These are phyloP conservation scores for Podospora conica DNA, from an alignment of 495 filamentous ascomycete species.

Conservation along the genomic window DNA sequence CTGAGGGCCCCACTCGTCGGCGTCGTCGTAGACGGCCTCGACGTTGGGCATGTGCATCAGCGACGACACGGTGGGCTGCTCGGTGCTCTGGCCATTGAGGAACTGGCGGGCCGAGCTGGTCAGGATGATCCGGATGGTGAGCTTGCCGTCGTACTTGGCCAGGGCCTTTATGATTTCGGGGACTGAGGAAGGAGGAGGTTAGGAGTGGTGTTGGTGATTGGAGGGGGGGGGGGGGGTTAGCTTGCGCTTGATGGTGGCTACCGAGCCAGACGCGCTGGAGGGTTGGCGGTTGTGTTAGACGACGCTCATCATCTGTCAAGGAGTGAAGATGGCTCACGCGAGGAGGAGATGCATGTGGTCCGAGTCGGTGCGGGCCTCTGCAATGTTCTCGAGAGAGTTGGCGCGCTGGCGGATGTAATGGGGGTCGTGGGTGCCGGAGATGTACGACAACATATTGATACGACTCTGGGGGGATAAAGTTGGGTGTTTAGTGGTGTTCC, in stretches of 20 bases:
- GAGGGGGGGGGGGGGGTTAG: too few species aligned
- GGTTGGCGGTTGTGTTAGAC: conserved; percentile 33
- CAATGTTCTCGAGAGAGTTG: conserved; percentile 30
- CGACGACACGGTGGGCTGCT: conserved; percentile 58
- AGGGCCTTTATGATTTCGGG: conserved; percentile 62
- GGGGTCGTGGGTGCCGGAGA: conserved; percentile 30
- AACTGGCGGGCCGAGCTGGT: conserved; percentile 67
- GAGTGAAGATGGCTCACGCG: conserved; percentile 60
- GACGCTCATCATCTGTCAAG: conserved; percentile 45
- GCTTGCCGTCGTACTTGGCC: conserved; percentile 40
- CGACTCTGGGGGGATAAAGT: neutral
- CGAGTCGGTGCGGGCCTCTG: conserved; percentile 44
- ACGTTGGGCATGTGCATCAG: conserved; percentile 50
- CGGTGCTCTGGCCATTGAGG: conserved; percentile 57
- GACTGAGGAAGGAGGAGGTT: conserved; percentile 32
- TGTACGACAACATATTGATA: conserved; percentile 29
- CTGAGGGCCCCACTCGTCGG: conserved; percentile 66
- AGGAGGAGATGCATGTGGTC: conserved; percentile 70
- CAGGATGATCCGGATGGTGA: conserved; percentile 75
- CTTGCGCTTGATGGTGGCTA: conserved; percentile 75
- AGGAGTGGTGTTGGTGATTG: neutral
- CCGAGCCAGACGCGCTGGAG: conserved; percentile 39
- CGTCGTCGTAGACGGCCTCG: conserved; percentile 67
- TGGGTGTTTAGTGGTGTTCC: neutral
- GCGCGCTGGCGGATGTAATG: conserved; percentile 25